Percentiles rank a stretch among this genome's conserved stretches.
Conservation (phyloP, 2,329 filamentous ascomycete genomes). For the Penicillium sp. region DNA sequence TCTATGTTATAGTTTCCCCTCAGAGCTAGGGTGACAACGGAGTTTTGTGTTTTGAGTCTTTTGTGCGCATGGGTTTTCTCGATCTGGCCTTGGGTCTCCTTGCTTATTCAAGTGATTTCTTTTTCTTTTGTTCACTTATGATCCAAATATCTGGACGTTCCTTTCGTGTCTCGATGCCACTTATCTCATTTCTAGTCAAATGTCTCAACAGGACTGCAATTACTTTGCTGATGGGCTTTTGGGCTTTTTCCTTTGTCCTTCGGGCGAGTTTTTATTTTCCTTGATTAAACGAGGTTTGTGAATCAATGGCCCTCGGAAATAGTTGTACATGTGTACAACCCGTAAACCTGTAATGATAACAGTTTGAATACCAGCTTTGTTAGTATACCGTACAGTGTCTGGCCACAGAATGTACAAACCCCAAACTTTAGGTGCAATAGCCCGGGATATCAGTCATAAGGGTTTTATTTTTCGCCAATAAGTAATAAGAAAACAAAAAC, state of each 20-base stretch:
- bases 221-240: neutral
- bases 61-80: slow-evolving; percentile 8
- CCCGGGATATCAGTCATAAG: too few species aligned
- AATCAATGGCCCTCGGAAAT: neutral
- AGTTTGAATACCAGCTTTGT: too few species aligned
- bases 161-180: neutral
- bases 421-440: too few species aligned
- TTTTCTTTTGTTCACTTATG: slow-evolving; percentile 10
- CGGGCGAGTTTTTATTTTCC: neutral
- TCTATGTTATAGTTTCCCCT: neutral
- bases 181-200: neutral
- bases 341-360: too few species aligned
- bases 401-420: too few species aligned
- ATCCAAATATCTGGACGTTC: slow-evolving; percentile 5
- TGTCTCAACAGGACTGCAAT: neutral
- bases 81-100: neutral
- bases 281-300: neutral
- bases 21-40: neutral
- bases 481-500: too few species aligned
- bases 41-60: neutral
- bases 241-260: neutral
- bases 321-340: neutral
- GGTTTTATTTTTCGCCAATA: too few species aligned
- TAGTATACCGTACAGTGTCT: too few species aligned
- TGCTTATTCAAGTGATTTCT: neutral